Base-by-base conservation (phyloP, 2,329 filamentous ascomycete genomes). In the Cladobotryum mycophilum region DNA sequence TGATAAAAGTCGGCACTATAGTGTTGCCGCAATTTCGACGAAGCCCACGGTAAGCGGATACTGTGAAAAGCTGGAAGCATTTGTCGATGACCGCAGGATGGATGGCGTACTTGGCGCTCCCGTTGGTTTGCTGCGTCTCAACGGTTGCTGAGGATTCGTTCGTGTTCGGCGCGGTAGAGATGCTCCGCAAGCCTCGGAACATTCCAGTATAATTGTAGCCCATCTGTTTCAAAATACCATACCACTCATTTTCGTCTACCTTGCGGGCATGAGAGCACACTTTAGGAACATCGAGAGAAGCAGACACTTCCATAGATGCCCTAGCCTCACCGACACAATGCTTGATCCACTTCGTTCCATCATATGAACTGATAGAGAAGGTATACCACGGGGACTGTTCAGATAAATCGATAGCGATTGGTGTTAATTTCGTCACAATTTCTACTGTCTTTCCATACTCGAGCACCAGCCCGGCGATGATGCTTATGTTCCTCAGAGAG, bases 41-140 rank as follows among this genome's bases (percentile, higher is more conserved):
- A 7, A 63, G 53, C 1, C 61, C 61, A 9, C 53, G 45, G 6
- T 41, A 53, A 12, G 49, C 46, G 17, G 63, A 55, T 12, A 64
- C 54, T 41, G 63, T 60, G 30, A 61, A 55, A 6, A 66, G 56
- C 38, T 68, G 67, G 33, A 68, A 52, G 44, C 63, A 62, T 14
- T 58, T 54, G 48, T 73, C 70, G 17, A 73, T 62, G 44, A 62
- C 63, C 4, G 61, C 60, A 0, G 70, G 70, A 40, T 73, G 70
- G 15, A 72, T 56, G 9, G 63, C 55, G 35, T 70, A 63, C 12
- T 41, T 48, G 4, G 18, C 35, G 8, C 41, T 33, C 1, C 11
- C 4, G 25, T 17, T 38, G 1, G 5, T 35, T 12, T 18, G 8
- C 18, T 30, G 18, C 1, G 22, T 22, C 5, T 7, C 11, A 11